Evolutionary conservation across 2,329 filamentous ascomycete genomes (phyloP), one percentile per base, ranked within the genome.

Genomic region (Drechslerella dactyloides): DNA sequence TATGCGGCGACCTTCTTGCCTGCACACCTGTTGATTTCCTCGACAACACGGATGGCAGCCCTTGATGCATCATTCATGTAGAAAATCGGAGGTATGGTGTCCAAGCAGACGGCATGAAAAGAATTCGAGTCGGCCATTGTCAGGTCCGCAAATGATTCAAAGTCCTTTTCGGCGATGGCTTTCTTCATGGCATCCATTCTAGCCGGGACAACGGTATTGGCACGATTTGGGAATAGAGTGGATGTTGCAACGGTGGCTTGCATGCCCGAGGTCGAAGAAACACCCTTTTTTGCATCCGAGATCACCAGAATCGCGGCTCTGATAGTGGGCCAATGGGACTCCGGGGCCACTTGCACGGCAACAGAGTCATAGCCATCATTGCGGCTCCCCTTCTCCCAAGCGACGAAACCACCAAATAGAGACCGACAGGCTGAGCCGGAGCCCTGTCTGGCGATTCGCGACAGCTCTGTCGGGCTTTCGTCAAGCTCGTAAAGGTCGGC

Each of bases 101-200:
- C 94, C 76, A 96, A 83, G 80, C 94, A 97, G 65, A 89, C 91
- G 40, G 94, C 91, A 80, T 99, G 94, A 87, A 99, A 99, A 69
- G 88, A 91, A 82, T 99, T 99, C 78, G 90, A 96, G 79, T 99
- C 94, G 80, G 88, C 89, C 93, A 97, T 99, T 15, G 94, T 96
- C 73, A 97, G 85, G 79, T 90, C 87, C 23, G 89, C 94, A 78
- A 99, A 99, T 19, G 85, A 83, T 76, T 87, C 86, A 81, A 99
- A 99, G 81, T 99, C 90, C 76, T 86, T 86, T 74, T 85, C 84
- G 75, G 83, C 81, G 73, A 97, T 89, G 2, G 93, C 92, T 72
- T 87, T 85, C 81, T 94, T 90, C 89, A 97, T 97, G 74, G 86
- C 83, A 51, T 82, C 81, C 93, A 97, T 97, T 75, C 91, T 85